Evolutionary conservation across 2,329 filamentous ascomycete genomes (phyloP).

Genomic region (Claviceps sp.): DNA sequence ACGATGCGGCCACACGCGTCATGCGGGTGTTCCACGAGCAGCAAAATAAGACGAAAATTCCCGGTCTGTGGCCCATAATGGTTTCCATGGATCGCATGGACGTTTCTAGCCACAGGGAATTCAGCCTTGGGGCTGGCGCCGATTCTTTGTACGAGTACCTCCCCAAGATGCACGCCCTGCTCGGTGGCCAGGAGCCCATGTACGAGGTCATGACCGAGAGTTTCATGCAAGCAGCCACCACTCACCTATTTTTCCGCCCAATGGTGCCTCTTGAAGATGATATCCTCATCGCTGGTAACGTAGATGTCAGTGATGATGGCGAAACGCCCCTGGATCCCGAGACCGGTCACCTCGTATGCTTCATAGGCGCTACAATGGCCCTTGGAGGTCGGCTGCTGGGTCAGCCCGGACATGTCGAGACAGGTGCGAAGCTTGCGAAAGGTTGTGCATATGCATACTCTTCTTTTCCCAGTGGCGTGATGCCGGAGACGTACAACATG

Average conservation of each 20-base stretch:
- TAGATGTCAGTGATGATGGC: conserved; percentile 12
- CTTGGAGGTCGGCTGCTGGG: conserved; percentile 32
- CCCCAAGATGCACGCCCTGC: conserved; percentile 68
- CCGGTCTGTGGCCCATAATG: conserved; percentile 59
- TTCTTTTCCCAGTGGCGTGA: conserved; percentile 33
- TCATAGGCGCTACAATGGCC: conserved; percentile 36
- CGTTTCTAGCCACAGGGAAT: conserved; percentile 16
- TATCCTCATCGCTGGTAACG: conserved; percentile 39
- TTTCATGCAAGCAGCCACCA: conserved; percentile 40
- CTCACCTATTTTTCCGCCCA: conserved; percentile 49
- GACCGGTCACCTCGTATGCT: conserved; percentile 36
- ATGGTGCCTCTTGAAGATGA: conserved; percentile 38
- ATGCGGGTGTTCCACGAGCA: conserved; percentile 51
- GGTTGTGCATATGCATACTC: conserved; percentile 40
- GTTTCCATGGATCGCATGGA: conserved; percentile 43
- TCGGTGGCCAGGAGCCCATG: conserved; percentile 39
- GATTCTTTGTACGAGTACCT: conserved; percentile 66
- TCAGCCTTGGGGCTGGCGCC: conserved; percentile 25
- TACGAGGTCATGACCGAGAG: conserved; percentile 44
- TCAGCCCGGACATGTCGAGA: conserved; percentile 26
- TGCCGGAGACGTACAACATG: conserved; percentile 36
- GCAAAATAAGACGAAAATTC: conserved; percentile 53
- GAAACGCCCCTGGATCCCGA: conserved; percentile 16
- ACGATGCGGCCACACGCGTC: conserved; percentile 54
- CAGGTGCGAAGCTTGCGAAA: conserved; percentile 31